These are phyloP conservation scores for Luffa aegyptiaca DNA, from an alignment of 306 rosid genomes.

Conservation along the genomic window DNA sequence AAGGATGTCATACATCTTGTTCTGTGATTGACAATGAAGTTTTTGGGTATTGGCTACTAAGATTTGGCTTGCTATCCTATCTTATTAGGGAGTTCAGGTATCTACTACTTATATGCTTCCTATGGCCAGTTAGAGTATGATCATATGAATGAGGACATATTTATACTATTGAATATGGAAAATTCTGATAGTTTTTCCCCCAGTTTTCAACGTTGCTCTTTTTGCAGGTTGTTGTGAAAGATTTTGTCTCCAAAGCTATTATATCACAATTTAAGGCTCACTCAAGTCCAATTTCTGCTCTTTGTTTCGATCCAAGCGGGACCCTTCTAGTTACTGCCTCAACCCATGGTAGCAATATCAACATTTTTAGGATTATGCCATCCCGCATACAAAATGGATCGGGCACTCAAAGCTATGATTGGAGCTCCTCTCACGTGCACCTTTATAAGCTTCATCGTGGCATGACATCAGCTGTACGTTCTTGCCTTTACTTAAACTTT, in stretches of 20 bases:
- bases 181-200: neutral
- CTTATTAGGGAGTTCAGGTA: conserved; percentile 1
- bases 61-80: conserved; percentile 1
- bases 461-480: conserved; percentile 81
- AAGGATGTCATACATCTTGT: neutral
- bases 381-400: conserved; percentile 50
- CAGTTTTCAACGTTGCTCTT: neutral
- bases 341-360: conserved; percentile 76
- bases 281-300: conserved; percentile 79
- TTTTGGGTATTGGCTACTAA: neutral
- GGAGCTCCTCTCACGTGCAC: conserved; percentile 74
- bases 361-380: conserved; percentile 79
- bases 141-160: neutral
- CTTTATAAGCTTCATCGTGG: conserved; percentile 93
- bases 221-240: conserved; percentile 81
- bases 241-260: conserved; percentile 59
- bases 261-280: conserved; percentile 85
- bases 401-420: conserved; percentile 48
- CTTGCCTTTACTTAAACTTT: conserved; percentile 18
- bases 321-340: conserved; percentile 88
- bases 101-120: conserved; percentile 1
- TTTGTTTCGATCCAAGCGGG: conserved; percentile 91
- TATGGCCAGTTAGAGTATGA: neutral
- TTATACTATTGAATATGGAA: neutral
- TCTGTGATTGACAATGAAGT: neutral